Percentiles rank a stretch among this genome's conserved stretches.
These are phyloP conservation scores for Crithidia acanthocephali DNA, from an alignment of 208 protist species.

Conservation along the genomic window DNA sequence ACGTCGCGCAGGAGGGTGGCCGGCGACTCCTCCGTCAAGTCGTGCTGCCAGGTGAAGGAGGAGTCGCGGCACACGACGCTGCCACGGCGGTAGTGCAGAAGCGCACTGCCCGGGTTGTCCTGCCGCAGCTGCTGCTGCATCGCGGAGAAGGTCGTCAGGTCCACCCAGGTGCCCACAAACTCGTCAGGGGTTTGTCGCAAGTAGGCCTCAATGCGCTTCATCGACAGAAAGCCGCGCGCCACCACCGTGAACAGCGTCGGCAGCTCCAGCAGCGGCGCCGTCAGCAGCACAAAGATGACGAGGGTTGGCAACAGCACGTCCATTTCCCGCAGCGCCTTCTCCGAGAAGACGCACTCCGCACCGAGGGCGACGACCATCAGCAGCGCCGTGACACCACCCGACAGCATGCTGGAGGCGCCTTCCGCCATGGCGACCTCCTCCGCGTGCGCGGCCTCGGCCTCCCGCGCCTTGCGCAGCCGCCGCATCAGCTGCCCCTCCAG, in stretches of 20 bases:
- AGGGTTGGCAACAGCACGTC: conserved; percentile 45
- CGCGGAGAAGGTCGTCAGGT: conserved; percentile 41
- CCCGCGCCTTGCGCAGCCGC: conserved; percentile 36
- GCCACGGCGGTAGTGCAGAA: conserved; percentile 51
- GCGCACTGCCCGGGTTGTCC: conserved; percentile 22
- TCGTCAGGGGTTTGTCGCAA: conserved; percentile 68
- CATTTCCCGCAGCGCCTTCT: conserved; percentile 9
- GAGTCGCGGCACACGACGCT: conserved; percentile 64
- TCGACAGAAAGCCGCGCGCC: conserved; percentile 56
- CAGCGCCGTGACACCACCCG: conserved; percentile 31
- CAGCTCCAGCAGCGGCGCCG: conserved; percentile 52
- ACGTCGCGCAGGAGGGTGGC: conserved; percentile 57
- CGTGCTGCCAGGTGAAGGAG: conserved; percentile 78
- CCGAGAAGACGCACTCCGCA: conserved; percentile 22
- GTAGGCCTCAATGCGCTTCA: conserved; percentile 66
- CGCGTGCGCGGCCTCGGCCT: conserved; percentile 27
- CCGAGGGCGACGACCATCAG: conserved; percentile 37
- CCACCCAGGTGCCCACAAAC: conserved; percentile 69
- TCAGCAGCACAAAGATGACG: conserved; percentile 48
- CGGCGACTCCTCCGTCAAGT: conserved; percentile 50
- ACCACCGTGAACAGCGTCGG: conserved; percentile 50
- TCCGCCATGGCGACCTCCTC: conserved; percentile 43
- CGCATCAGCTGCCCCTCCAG: conserved; percentile 43
- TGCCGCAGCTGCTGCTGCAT: conserved; percentile 38
- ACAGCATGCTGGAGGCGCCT: conserved; percentile 31